A percentile compares a stretch with the other conserved stretches of the same genome.
phyloP scores from a whole-genome alignment of 2,329 filamentous ascomycete species.

The Pseudogymnoascus sp. region DNA sequence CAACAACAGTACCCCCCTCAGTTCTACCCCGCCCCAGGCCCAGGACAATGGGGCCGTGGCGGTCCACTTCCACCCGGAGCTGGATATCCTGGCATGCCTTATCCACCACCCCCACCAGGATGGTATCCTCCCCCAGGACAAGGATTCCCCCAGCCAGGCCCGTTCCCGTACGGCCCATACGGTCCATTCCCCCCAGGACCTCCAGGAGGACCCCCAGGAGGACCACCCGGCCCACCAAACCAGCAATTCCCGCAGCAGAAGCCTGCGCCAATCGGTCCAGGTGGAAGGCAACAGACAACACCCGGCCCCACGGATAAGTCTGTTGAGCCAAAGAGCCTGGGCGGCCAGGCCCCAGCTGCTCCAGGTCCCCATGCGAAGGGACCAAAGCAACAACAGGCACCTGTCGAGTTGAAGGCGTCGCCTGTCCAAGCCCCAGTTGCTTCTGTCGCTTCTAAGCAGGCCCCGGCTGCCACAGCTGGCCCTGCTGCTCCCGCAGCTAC shows the following conservation, averaged over 20 bases:
- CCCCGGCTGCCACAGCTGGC: constrained; percentile 12
- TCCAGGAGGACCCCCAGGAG: constrained; percentile 18
- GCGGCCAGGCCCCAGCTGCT: constrained; percentile 34
- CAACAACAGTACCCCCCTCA: constrained; percentile 38
- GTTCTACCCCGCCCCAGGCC: constrained; percentile 32
- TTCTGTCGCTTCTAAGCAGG: constrained; percentile 10
- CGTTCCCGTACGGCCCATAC: constrained; percentile 39
- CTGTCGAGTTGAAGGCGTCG: constrained; percentile 44
- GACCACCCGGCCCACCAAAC: background rate
- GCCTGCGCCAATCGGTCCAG: constrained; percentile 45
- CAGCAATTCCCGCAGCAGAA: constrained; percentile 30
- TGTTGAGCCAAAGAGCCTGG: constrained; percentile 45
- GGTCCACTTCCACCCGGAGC: constrained; percentile 47
- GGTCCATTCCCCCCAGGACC: constrained; percentile 54
- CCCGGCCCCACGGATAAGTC: constrained; percentile 39
- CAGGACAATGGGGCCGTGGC: constrained; percentile 46
- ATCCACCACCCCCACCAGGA: constrained; percentile 55
- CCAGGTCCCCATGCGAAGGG: constrained; percentile 35
- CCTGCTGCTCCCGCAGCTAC: constrained; percentile 10
- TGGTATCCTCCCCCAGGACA: constrained; percentile 57
- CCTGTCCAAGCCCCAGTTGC: constrained; percentile 22
- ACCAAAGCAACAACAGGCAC: constrained; percentile 58
- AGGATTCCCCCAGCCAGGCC: constrained; percentile 44
- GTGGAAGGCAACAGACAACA: constrained; percentile 35
- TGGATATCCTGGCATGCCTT: constrained; percentile 66